Percentiles rank a stretch among this genome's conserved stretches.
Conservation (phyloP, 805 yeast genomes). For the Scheffersomyces stipitis region DNA sequence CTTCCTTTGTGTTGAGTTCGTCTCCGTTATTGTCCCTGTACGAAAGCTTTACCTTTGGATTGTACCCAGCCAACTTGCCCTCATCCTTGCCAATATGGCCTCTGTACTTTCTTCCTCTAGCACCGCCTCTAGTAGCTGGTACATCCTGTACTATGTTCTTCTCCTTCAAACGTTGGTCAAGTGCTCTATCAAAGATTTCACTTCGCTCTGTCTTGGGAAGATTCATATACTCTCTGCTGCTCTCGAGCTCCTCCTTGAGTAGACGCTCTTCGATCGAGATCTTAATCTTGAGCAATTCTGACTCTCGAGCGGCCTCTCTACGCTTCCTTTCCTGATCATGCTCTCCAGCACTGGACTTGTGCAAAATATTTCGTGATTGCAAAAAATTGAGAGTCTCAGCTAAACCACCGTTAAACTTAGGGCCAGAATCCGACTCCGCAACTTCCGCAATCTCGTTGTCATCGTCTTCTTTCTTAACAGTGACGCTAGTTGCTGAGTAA, state of each 20-base stretch:
- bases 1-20: constrained; percentile 60
- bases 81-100: constrained; percentile 4
- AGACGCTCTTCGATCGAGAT: constrained; percentile 34
- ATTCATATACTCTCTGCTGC: constrained; percentile 24
- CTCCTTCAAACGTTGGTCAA: constrained; percentile 28
- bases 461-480: constrained; percentile 22
- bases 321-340: constrained; percentile 13
- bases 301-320: constrained; percentile 23
- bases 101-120: background rate
- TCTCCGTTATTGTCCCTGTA: constrained; percentile 69
- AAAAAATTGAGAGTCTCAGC: constrained; percentile 29
- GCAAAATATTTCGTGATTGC: constrained; percentile 19
- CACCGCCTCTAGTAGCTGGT: constrained; percentile 1
- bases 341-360: constrained; percentile 7
- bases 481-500: constrained; percentile 41
- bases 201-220: constrained; percentile 30
- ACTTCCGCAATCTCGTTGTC: constrained; percentile 10
- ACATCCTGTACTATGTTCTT: constrained; percentile 22
- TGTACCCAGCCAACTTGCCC: constrained; percentile 28
- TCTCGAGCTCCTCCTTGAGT: constrained; percentile 26
- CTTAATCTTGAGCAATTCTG: constrained; percentile 29
- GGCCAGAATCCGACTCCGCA: constrained; percentile 12
- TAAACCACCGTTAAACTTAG: constrained; percentile 18
- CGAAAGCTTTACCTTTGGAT: constrained; percentile 50
- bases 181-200: constrained; percentile 19